Conservation (phyloP, 768 basidiomycete species). For the Lactarius deliciosus region DNA sequence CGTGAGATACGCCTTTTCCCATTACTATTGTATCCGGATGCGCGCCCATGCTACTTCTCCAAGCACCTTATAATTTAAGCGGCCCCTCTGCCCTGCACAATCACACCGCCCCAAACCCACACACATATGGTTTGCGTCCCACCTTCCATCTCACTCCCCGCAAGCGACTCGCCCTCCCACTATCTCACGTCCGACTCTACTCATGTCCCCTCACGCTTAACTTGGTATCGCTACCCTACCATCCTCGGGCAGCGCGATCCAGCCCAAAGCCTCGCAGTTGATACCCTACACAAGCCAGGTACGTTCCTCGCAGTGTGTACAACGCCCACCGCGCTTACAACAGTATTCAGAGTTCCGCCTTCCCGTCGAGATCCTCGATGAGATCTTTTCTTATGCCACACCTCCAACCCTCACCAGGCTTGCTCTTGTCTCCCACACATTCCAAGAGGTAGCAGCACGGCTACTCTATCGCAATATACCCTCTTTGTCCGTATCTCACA, state of each 20-base stretch:
- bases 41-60: neutral
- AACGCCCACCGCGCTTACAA: neutral
- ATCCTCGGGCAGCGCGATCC: neutral
- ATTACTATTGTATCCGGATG: neutral
- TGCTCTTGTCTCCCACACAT: conserved; percentile 15
- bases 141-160: neutral
- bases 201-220: neutral
- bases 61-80: neutral
- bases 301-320: neutral
- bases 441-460: conserved; percentile 23
- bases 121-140: conserved; percentile 4
- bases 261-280: neutral
- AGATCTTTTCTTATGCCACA: conserved; percentile 24
- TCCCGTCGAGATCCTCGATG: conserved; percentile 26
- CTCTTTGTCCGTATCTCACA: conserved; percentile 20
- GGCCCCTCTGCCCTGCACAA: neutral
- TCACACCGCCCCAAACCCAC: neutral
- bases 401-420: conserved; percentile 19
- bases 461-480: conserved; percentile 29
- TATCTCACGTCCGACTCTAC: neutral
- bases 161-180: neutral
- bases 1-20: neutral
- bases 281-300: conserved; percentile 13
- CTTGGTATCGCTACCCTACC: neutral
- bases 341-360: conserved; percentile 9